phyloP scores from a whole-genome alignment of 306 rosid species.

The Vicia villosa region DNA sequence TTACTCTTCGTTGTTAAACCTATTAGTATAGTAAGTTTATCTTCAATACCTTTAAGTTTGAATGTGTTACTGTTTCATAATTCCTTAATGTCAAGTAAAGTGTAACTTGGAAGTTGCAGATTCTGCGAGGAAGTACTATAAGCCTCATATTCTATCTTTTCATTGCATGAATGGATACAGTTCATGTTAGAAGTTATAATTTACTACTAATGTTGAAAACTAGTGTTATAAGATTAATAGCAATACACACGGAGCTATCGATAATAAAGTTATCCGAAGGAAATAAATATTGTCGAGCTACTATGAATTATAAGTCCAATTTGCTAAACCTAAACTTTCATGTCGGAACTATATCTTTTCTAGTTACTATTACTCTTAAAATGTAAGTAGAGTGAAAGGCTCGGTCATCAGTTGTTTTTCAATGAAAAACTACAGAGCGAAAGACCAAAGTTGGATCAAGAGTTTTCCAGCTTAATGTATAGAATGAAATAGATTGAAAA shows the following conservation, averaged over 20 bases:
- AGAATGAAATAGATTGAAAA: constrained; percentile 11
- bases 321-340: not conserved
- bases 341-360: constrained; percentile 1
- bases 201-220: not conserved
- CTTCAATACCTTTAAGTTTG: not conserved
- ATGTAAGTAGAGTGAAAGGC: constrained; percentile 8
- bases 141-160: constrained; percentile 5
- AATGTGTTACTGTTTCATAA: not conserved
- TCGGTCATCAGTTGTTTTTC: not conserved
- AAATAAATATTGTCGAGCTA: constrained; percentile 7
- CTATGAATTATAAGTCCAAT: not conserved
- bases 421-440: not conserved
- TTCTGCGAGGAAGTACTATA: not conserved
- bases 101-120: constrained; percentile 26
- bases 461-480: constrained; percentile 1
- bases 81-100: not conserved
- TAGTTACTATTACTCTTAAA: constrained; percentile 1
- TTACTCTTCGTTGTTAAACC: not conserved
- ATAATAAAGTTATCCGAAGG: not conserved
- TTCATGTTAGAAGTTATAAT: constrained; percentile 11
- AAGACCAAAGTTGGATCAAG: not conserved
- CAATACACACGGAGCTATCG: not conserved
- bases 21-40: not conserved
- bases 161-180: not conserved
- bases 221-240: constrained; percentile 8